A percentile compares a stretch with the other conserved stretches of the same genome.
phyloP scores from a whole-genome alignment of 495 filamentous ascomycete genomes.

The Aspergillus asperescens region DNA sequence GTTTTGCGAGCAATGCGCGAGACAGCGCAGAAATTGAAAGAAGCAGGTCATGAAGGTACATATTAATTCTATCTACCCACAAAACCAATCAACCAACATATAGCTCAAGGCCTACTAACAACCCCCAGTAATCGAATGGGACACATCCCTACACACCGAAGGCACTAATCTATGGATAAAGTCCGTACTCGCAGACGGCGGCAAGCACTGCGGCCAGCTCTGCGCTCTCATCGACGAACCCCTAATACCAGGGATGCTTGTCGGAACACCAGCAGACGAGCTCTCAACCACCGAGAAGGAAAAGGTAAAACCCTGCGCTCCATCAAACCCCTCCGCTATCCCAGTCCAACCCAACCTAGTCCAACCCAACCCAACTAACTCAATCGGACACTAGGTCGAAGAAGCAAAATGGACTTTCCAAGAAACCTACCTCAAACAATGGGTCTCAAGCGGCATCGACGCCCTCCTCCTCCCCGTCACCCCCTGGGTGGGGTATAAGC shows the following conservation, averaged over 20 bases:
- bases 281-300: slow-evolving; percentile 27
- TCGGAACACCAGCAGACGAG: slow-evolving; percentile 31
- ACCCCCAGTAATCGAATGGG: slow-evolving; percentile 45
- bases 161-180: slow-evolving; percentile 42
- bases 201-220: slow-evolving; percentile 42
- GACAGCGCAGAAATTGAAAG: slow-evolving; percentile 37
- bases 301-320: slow-evolving; percentile 15
- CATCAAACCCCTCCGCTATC: background rate
- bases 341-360: background rate
- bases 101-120: background rate
- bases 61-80: slow-evolving; percentile 7
- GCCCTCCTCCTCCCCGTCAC: slow-evolving; percentile 58
- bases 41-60: slow-evolving; percentile 41
- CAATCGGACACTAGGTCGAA: slow-evolving; percentile 21
- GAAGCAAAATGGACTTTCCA: slow-evolving; percentile 33
- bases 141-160: slow-evolving; percentile 28
- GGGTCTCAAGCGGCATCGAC: slow-evolving; percentile 56
- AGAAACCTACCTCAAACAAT: slow-evolving; percentile 39
- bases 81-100: background rate
- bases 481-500: slow-evolving; percentile 48
- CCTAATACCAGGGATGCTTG: slow-evolving; percentile 45
- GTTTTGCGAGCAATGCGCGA: slow-evolving; percentile 41
- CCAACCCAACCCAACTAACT: background rate
- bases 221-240: slow-evolving; percentile 55
- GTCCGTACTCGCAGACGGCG: slow-evolving; percentile 55